These are phyloP conservation scores for Tolypocladium tropicale DNA, from an alignment of 2,329 filamentous ascomycete species.

Conservation along the genomic window DNA sequence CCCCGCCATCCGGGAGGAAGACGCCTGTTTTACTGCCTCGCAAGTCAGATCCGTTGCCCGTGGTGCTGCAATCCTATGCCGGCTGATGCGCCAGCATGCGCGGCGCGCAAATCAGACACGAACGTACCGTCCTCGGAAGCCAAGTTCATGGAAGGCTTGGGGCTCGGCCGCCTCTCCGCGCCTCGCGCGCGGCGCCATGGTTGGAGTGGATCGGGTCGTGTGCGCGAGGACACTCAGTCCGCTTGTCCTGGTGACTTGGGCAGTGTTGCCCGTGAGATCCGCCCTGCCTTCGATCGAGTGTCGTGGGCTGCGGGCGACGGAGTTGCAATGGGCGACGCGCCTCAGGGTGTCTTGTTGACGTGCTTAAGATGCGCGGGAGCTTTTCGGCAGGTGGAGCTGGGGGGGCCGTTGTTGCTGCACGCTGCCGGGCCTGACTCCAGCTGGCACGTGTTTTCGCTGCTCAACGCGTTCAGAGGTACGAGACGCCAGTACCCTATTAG, in stretches of 20 bases:
- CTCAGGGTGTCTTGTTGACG: slow-evolving; percentile 8
- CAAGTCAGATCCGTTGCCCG: slow-evolving; percentile 1
- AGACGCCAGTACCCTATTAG: no score
- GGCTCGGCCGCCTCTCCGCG: slow-evolving; percentile 19
- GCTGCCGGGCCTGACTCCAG: neutral
- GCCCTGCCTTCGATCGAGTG: neutral
- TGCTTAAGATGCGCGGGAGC: slow-evolving; percentile 4
- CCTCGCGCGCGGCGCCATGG: slow-evolving; percentile 23
- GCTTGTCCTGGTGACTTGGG: neutral
- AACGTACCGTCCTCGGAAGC: slow-evolving; percentile 28
- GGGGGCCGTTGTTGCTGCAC: neutral
- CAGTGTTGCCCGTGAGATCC: neutral
- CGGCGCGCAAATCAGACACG: slow-evolving; percentile 10
- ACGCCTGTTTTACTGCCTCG: slow-evolving; percentile 74
- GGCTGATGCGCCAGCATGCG: neutral
- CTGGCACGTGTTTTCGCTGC: neutral
- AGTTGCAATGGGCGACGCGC: neutral
- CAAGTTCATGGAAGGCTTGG: slow-evolving; percentile 22
- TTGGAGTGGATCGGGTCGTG: neutral
- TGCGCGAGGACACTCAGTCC: neutral
- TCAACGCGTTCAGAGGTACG: neutral
- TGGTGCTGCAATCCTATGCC: neutral
- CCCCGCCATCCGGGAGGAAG: slow-evolving; percentile 64
- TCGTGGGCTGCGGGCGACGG: neutral
- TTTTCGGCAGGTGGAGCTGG: neutral